Conservation (phyloP, 2,329 filamentous ascomycete species). For the Amesomyces nigricolor region DNA sequence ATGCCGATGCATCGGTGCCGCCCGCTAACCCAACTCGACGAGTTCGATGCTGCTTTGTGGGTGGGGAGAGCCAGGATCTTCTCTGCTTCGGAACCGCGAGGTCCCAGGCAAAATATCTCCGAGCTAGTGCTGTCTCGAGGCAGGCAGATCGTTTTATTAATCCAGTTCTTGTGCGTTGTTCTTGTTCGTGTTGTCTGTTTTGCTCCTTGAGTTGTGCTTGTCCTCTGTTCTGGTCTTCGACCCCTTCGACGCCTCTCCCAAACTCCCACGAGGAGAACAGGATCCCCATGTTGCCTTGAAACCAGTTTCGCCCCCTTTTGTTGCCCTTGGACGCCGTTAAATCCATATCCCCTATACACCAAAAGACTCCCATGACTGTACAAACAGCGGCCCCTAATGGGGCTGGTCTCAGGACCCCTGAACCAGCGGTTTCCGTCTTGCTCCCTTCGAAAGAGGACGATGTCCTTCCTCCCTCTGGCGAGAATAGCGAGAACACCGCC, state of each 20-base stretch:
- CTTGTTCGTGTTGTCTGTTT: not conserved
- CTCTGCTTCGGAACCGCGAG: slow-evolving; percentile 4
- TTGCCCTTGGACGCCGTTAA: not conserved
- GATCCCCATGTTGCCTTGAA: not conserved
- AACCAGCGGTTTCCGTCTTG: slow-evolving; percentile 13
- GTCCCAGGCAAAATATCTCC: slow-evolving; percentile 5
- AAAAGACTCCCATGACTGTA: not conserved
- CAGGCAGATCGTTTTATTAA: not conserved
- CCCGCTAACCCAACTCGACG: slow-evolving; percentile 11
- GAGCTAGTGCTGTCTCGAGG: not conserved
- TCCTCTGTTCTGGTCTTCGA: no score
- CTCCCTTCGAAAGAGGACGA: not conserved
- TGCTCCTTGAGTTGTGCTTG: no score
- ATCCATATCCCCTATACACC: no score
- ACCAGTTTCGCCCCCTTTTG: not conserved
- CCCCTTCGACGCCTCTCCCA: no score
- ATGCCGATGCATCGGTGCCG: slow-evolving; percentile 9
- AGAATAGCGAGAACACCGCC: slow-evolving; percentile 11
- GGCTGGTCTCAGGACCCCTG: not conserved
- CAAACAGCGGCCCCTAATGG: not conserved
- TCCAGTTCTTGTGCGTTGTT: not conserved
- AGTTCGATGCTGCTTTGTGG: not conserved
- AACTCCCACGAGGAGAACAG: not conserved
- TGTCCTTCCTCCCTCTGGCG: not conserved
- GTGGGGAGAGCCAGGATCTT: slow-evolving; percentile 8